phyloP scores from a whole-genome alignment of 2,329 filamentous ascomycete species.

The Aphanocladium album region DNA sequence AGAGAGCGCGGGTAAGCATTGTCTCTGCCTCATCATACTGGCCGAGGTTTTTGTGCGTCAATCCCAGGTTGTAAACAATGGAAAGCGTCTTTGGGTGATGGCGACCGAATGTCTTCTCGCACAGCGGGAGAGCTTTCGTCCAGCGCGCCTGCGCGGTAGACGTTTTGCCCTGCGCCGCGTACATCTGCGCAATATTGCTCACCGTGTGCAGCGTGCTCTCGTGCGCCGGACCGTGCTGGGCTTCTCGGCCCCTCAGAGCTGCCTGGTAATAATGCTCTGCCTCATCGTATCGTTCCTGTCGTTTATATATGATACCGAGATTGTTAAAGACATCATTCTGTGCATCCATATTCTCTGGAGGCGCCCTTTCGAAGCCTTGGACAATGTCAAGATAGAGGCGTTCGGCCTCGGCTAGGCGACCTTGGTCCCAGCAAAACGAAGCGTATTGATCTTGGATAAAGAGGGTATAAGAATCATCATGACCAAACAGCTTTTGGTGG shows the following conservation, averaged over 20 bases:
- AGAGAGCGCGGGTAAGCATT: neutral
- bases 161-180: neutral
- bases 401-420: neutral
- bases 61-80: neutral
- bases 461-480: conserved; percentile 2
- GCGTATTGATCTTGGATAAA: neutral
- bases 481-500: neutral
- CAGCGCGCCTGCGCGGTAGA: neutral
- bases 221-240: neutral
- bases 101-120: neutral
- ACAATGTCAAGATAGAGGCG: neutral
- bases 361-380: neutral
- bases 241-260: neutral
- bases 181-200: neutral
- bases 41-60: conserved; percentile 4
- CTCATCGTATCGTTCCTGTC: neutral
- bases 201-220: neutral
- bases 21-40: neutral
- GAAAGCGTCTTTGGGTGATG: neutral
- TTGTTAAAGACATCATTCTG: conserved; percentile 2
- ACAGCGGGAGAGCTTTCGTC: neutral
- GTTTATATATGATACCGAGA: neutral
- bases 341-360: neutral
- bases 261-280: neutral
- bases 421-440: neutral